Conservation (phyloP, 2,329 filamentous ascomycete genomes). For the Ophiocordyceps australis region DNA sequence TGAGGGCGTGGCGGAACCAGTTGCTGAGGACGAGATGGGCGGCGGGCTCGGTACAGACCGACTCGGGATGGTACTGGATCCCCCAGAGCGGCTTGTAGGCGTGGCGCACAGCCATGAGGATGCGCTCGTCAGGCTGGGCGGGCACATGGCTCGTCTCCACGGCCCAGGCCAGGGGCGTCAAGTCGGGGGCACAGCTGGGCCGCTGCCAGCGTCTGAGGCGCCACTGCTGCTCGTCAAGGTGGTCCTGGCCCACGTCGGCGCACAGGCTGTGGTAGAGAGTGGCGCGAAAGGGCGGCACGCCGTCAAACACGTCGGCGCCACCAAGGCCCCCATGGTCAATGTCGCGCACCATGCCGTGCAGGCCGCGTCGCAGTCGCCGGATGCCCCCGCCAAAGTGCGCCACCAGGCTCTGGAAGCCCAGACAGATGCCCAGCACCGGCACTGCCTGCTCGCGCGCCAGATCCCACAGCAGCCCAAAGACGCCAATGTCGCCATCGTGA, state of each 20-base stretch:
- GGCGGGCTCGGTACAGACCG: slow-evolving; percentile 57
- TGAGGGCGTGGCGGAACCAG: slow-evolving; percentile 52
- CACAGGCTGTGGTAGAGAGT: slow-evolving; percentile 61
- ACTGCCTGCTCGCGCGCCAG: slow-evolving; percentile 39
- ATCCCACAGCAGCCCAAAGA: slow-evolving; percentile 62
- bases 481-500: slow-evolving; percentile 57
- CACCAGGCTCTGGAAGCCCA: slow-evolving; percentile 74
- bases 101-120: slow-evolving; percentile 67
- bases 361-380: slow-evolving; percentile 45
- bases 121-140: slow-evolving; percentile 21
- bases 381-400: slow-evolving; percentile 49
- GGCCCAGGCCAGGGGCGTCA: slow-evolving; percentile 46
- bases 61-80: slow-evolving; percentile 83
- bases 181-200: slow-evolving; percentile 14
- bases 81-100: slow-evolving; percentile 59
- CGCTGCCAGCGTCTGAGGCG: slow-evolving; percentile 19
- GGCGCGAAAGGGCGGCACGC: slow-evolving; percentile 41
- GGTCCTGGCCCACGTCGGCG: slow-evolving; percentile 32
- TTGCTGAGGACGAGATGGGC: slow-evolving; percentile 48
- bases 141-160: slow-evolving; percentile 21
- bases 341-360: slow-evolving; percentile 64
- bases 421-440: slow-evolving; percentile 74
- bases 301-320: slow-evolving; percentile 44
- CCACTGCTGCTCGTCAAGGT: slow-evolving; percentile 16
- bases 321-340: slow-evolving; percentile 45